Percentiles rank a stretch among this genome's conserved stretches.
Conservation (phyloP, 2,329 filamentous ascomycete species). For the Salinomyces thailandicus region DNA sequence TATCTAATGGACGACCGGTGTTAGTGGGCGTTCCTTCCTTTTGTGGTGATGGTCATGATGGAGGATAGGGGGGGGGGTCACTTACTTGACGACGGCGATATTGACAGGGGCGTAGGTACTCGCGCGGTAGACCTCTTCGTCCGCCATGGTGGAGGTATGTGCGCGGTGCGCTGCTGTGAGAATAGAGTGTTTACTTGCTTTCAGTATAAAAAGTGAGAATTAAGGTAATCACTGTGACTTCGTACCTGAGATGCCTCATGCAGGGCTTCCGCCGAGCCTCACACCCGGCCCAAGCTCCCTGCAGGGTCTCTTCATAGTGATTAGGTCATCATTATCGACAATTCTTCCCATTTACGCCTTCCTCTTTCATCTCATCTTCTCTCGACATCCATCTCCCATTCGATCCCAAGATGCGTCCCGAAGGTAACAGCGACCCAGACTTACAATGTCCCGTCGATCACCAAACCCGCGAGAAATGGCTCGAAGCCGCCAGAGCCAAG, state of each 20-base stretch:
- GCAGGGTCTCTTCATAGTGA: neutral
- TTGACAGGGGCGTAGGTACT: slow-evolving; percentile 96
- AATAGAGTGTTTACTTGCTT: no score
- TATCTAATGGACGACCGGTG: slow-evolving; percentile 41
- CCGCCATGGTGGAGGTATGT: slow-evolving; percentile 33
- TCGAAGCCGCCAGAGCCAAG: slow-evolving; percentile 53
- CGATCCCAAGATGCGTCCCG: slow-evolving; percentile 15
- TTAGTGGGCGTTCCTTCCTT: slow-evolving; percentile 4
- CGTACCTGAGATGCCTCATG: neutral
- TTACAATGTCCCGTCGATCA: slow-evolving; percentile 77
- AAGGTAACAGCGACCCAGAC: slow-evolving; percentile 27
- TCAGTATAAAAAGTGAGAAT: no score
- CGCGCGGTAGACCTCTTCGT: slow-evolving; percentile 62
- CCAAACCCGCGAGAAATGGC: slow-evolving; percentile 78
- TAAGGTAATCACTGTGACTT: no score
- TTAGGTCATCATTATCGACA: slow-evolving; percentile 4
- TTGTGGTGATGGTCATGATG: slow-evolving; percentile 1
- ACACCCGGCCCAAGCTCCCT: neutral
- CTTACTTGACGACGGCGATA: slow-evolving; percentile 91
- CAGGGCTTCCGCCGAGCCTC: slow-evolving; percentile 3
- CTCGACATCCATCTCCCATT: slow-evolving; percentile 1
- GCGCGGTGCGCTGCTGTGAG: no score
- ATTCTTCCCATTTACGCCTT: no score
- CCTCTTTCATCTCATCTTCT: no score
- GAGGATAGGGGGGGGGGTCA: slow-evolving; percentile 6